Evolutionary conservation across 352 stramenopile genomes (phyloP), one percentile per base, ranked within the genome.

Genomic region (Phytophthora vignae): DNA sequence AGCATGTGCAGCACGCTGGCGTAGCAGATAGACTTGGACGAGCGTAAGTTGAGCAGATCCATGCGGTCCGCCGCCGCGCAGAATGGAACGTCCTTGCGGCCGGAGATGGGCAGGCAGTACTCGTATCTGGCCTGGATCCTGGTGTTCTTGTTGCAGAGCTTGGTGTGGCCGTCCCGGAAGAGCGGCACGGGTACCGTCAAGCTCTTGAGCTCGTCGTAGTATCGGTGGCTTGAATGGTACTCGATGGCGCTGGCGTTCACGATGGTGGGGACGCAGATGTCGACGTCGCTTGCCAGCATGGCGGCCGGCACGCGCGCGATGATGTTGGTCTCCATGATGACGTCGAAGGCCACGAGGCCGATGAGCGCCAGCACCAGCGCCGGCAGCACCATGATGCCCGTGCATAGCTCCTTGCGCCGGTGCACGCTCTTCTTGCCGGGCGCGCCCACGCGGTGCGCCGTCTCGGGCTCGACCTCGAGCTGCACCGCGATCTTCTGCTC

Each of bases 1-100:
- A 91, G 55, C 73, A 91, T 78, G 62, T 88, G 81, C 50, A 89
- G 65, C 19, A 83, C 75, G 60, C 77, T 89, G 19, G 52, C 77
- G 44, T 83, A 85, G 61, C 83, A 91, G 2, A 76, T 48, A 59
- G 71, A 78, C 9, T 67, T 22, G 12, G 52, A 46, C 17, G 53
- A 60, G 21, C 64, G 42, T 29, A 22, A 33, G 11, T 33, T 71
- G 22, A 90, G 70, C 12, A 90, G 64, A 48, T 89, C 79, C 58
- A 88, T 69, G 31, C 80, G 83, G 63, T 90, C 81, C 0, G 80
- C 52, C 56, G 29, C 61, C 3, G 58, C 54, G 60, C 83, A 90
- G 70, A 79, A 83, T 17, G 76, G 63, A 0, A 71, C 61, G 56
- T 90, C 81, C 54, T 83, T 81, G 22, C 78, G 70, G 1, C 71